Base-by-base conservation (phyloP, 306 rosid genomes). In the Dalbergia cochinchinensis region DNA sequence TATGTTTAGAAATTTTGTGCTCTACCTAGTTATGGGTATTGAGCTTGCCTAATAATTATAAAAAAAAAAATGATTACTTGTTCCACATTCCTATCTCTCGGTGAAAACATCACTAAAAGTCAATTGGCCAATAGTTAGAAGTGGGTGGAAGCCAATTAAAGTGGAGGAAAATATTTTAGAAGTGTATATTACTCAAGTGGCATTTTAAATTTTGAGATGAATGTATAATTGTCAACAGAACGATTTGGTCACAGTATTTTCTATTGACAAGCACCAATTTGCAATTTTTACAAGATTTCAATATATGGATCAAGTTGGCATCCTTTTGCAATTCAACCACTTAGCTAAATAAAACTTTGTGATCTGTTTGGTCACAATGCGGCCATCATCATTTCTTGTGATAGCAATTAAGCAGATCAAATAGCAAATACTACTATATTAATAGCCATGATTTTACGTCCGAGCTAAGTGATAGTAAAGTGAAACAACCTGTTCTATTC, bases 371-470 rank as follows among this genome's bases (percentile, higher is more conserved):
- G 51, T 3, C 42, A 54, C 19, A 35, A 33, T 15, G 35, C 4
- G 14, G 45, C 57, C 15, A 61, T 35, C 35, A 13, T 61, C 77
- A 77, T 65, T 37, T 26, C 34, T 60, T 71, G 12, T 54, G 15
- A 77, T 12, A 44, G 53, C 15, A 77, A 64, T 47, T 47, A 55
- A 65, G 59, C 41, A 72, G 26, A 50, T 42, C 13, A 20, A 65
- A 35, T 1, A 3, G 42, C 13, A 20, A 65, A 35, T 1, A 3
- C 57, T 45, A 55, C 83, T 61, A 65, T 66, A 66, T 57, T 71
- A 19, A 20, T 55, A n/a, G 69, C 8, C 80, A 58, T 73, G 80
- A 71, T 79, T 33, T 72, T 65, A 83, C 68, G 8, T 77, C 62
- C 33, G 12, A 73, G 42, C 66, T 50, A 69, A 34, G 34, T 31